Conservation (phyloP, 441 rosid species). For the Croton laevigatus region DNA sequence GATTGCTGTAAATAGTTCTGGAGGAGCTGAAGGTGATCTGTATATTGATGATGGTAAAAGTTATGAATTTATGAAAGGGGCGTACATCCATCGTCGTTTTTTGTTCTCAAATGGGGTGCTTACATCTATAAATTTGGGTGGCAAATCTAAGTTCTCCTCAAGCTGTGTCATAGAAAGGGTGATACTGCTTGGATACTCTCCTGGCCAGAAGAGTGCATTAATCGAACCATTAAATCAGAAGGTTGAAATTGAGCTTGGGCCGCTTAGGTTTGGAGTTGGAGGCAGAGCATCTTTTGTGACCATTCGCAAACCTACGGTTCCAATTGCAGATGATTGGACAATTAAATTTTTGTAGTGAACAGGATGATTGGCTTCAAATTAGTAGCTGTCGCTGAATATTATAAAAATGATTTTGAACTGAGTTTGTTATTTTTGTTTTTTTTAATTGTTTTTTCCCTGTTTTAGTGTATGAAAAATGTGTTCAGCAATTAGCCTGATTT, state of each 20-base stretch:
- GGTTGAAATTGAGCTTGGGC: constrained; percentile 62
- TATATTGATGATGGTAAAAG: constrained; percentile 92
- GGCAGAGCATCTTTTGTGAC: constrained; percentile 51
- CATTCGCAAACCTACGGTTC: constrained; percentile 79
- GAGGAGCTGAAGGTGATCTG: constrained; percentile 90
- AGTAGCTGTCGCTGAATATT: too few species aligned
- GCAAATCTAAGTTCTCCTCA: constrained; percentile 46
- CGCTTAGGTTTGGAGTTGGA: constrained; percentile 47
- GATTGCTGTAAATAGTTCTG: constrained; percentile 85
- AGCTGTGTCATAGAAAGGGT: constrained; percentile 73
- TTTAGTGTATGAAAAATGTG: too few species aligned
- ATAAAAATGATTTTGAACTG: too few species aligned
- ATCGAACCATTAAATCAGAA: constrained; percentile 64
- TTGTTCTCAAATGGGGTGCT: constrained; percentile 71
- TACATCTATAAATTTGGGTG: constrained; percentile 46
- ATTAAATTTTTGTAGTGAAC: constrained; percentile 47
- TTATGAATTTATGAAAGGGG: constrained; percentile 64
- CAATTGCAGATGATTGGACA: constrained; percentile 80
- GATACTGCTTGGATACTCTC: constrained; percentile 58
- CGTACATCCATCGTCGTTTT: constrained; percentile 76
- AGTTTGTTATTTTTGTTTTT: too few species aligned
- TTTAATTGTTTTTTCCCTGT: too few species aligned
- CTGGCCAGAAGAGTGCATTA: constrained; percentile 51
- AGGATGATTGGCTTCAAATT: too few species aligned
- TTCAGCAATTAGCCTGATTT: too few species aligned